These are phyloP conservation scores for Tilletiopsis washingtonensis DNA, from an alignment of 1,284 basidiomycete species.

Conservation along the genomic window DNA sequence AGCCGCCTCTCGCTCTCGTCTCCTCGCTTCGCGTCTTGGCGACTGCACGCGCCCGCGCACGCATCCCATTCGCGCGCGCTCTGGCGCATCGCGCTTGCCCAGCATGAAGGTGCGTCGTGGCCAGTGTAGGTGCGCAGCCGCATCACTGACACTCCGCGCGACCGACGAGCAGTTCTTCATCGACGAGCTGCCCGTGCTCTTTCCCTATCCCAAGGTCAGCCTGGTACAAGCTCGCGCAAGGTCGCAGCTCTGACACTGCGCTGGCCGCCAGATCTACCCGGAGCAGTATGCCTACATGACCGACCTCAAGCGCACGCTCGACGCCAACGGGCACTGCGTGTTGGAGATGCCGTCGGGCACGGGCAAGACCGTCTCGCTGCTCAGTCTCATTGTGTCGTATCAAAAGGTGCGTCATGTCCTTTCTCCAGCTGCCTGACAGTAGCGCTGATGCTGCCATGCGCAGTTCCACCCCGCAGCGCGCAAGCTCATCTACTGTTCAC, in stretches of 20 bases:
- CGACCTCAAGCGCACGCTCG: conserved; percentile 90
- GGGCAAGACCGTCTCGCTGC: conserved; percentile 93
- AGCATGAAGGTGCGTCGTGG: too few species aligned
- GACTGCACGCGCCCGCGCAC: too few species aligned
- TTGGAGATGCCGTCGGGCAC: conserved; percentile 99
- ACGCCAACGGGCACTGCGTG: conserved; percentile 87
- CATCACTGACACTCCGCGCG: too few species aligned
- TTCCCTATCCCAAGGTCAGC: conserved; percentile 50
- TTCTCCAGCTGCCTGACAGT: not conserved
- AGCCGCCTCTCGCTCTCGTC: too few species aligned
- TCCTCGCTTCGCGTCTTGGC: too few species aligned
- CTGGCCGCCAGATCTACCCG: conserved; percentile 47
- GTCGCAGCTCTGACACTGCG: too few species aligned
- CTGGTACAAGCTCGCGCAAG: too few species aligned
- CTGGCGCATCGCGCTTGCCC: too few species aligned
- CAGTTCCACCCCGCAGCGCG: conserved; percentile 85
- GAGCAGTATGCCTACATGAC: conserved; percentile 99
- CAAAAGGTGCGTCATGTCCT: conserved; percentile 63
- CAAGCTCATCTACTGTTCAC: conserved; percentile 97
- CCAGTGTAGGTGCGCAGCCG: too few species aligned
- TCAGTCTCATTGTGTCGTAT: conserved; percentile 94
- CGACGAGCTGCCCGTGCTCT: conserved; percentile 62
- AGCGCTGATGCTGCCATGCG: not conserved
- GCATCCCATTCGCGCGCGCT: too few species aligned
- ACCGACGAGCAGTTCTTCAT: conserved; percentile 90